Evolutionary conservation across 2,329 filamentous ascomycete genomes (phyloP), one percentile per base, ranked within the genome.

Genomic region (Sarocladium kiliense): DNA sequence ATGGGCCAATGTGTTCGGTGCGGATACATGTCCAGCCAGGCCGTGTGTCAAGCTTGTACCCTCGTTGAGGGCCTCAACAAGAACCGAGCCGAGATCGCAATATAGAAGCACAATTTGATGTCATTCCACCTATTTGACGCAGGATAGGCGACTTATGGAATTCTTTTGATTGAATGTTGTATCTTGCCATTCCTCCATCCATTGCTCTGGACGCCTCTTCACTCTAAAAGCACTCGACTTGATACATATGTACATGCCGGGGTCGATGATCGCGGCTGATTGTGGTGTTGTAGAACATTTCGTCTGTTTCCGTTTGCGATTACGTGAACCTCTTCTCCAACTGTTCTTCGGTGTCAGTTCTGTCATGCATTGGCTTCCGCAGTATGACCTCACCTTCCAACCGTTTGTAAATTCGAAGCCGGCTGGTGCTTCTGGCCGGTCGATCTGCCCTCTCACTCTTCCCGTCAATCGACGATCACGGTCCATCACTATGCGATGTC

Each of bases 21-120:
- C 63, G 94, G 94, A 14, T 99, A 97, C 68, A 88, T 99, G 71
- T 96, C 94, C 2, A 97, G 92, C 63, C 94, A 99, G 70, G 82
- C 84, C 27, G 83, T 97, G 37, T 99, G 94, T 72, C 96, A 99
- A 71, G 94, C 94, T 0, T 99, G 94, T 68, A 87, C 86, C 58
- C 75, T 99, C 44, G 80, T 99, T 2, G 92, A 97, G 63, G 90
- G 88, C 0, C 71, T 99, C 49, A 99, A 99, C 68, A 97, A 94
- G 72, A 86, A 86, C 61, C 74, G 82, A 57, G 73, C 81, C 56
- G 76, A 82, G 62, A 81, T 86, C 58, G 68, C 74, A 63, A 77
- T 83, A 72, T 81, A 47, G 16, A 47, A 27, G 27, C 55, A 41
- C 57, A 55, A 45, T 49, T 60, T 44, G 37, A 58, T 60, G 58